These are phyloP conservation scores for Saturnispora halmiae DNA, from an alignment of 805 yeast genomes.

Conservation along the genomic window DNA sequence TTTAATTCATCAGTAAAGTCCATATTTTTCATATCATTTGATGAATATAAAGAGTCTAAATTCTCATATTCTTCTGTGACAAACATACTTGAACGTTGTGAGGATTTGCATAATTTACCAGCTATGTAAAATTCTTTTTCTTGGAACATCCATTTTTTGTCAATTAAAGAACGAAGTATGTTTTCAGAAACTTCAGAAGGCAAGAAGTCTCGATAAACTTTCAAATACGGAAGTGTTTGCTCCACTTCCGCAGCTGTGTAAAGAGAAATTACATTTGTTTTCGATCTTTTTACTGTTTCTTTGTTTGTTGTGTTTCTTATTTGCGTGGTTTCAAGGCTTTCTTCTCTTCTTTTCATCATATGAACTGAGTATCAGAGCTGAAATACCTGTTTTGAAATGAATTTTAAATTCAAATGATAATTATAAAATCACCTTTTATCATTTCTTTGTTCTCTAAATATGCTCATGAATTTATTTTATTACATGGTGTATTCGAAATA, in stretches of 20 bases:
- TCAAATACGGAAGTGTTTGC: slow-evolving; percentile 39
- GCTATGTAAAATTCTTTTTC: slow-evolving; percentile 48
- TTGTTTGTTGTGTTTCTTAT: too few relatives aligned
- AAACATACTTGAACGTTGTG: slow-evolving; percentile 41
- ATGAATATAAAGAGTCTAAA: slow-evolving; percentile 3
- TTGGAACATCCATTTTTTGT: slow-evolving; percentile 33
- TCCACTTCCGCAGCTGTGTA: slow-evolving; percentile 46
- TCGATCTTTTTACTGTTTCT: neutral
- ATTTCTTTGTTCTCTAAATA: too few relatives aligned
- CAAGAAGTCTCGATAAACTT: slow-evolving; percentile 43
- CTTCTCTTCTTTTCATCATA: too few relatives aligned
- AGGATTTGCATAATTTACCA: slow-evolving; percentile 51
- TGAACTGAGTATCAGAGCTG: too few relatives aligned
- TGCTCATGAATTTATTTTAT: too few relatives aligned
- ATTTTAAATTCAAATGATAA: too few relatives aligned
- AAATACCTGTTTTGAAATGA: too few relatives aligned
- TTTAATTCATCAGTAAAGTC: slow-evolving; percentile 12
- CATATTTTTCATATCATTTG: slow-evolving; percentile 2
- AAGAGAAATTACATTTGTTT: slow-evolving; percentile 23
- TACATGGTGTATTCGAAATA: too few relatives aligned
- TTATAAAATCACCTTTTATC: too few relatives aligned
- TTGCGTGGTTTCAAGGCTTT: too few relatives aligned
- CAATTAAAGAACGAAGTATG: slow-evolving; percentile 35
- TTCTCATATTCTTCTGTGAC: slow-evolving; percentile 3
- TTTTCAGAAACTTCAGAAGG: slow-evolving; percentile 40